Evolutionary conservation across 177 flowering plant genomes (phyloP), one percentile per base, ranked within the genome.

Genomic region (Vitis hybrid): DNA sequence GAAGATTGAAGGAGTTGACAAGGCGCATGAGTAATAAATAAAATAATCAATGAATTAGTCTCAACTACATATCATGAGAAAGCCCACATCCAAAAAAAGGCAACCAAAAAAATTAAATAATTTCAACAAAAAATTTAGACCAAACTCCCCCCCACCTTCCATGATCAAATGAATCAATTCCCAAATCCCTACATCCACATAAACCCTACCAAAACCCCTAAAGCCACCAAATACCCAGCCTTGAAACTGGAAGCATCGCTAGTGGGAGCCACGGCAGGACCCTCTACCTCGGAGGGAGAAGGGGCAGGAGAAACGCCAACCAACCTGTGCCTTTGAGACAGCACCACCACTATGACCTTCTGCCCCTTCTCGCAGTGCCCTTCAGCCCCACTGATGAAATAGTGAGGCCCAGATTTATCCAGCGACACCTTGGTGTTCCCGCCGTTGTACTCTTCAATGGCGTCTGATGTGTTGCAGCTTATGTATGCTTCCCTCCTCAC

Each of bases 361-460:
- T 86, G 79, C 0, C 90, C 90, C 75, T 80, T 80, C 72, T 79
- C 76, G 56, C 91, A 88, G 69, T 80, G 79, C 2, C 80, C 85
- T 9, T 77, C 48, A 0, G 79, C 78, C 55, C 90, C 89, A 49
- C 91, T 86, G 77, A 88, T 85, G 86, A 88, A 88, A 71, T 69
- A 88, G 75, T 72, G 79, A 0, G 86, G 82, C 7, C 91, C 91
- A 1, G 87, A 69, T 26, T 73, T 31, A 62, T 74, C 79, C 0
- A 88, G 82, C 64, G 60, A 9, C 58, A 88, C 72, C 63, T 73
- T 80, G 21, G 88, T 86, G 72, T 78, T 68, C 3, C 88, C 91
- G 66, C 83, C 89, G 2, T 76, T 73, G 80, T 72, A 74, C 57
- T 74, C 70, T 31, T 67, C 77, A 49, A 81, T 71, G 51, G 89